phyloP scores from a whole-genome alignment of 1,284 basidiomycete species.

The Cutaneotrichosporon sp. region DNA sequence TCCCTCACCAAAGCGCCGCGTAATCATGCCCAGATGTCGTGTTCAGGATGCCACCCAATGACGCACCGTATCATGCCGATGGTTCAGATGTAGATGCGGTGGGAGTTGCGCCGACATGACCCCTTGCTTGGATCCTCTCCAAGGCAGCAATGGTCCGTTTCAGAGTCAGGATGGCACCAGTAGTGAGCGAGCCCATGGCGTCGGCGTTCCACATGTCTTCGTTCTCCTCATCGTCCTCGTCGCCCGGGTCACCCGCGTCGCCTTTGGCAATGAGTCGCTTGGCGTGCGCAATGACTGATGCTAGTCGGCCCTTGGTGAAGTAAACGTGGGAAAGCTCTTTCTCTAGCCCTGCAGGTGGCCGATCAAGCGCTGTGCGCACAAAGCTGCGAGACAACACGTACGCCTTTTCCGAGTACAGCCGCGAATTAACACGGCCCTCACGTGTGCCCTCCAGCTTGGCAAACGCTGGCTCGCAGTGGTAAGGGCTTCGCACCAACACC shows the following conservation, averaged over 20 bases:
- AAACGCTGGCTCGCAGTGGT: constrained; percentile 84
- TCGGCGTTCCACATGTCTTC: constrained; percentile 50
- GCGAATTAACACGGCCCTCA: constrained; percentile 72
- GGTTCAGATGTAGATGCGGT: neutral
- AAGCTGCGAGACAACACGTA: constrained; percentile 85
- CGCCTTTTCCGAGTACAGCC: constrained; percentile 64
- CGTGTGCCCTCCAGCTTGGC: constrained; percentile 83
- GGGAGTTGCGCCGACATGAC: neutral
- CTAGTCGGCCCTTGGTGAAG: constrained; percentile 59
- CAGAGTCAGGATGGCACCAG: constrained; percentile 73
- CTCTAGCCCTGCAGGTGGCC: constrained; percentile 65
- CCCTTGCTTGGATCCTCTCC: constrained; percentile 19
- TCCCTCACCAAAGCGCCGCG: too few relatives aligned
- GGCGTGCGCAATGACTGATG: constrained; percentile 63
- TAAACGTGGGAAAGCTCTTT: constrained; percentile 72
- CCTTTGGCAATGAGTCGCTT: constrained; percentile 59
- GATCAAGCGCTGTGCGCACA: constrained; percentile 74
- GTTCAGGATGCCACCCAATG: too few relatives aligned
- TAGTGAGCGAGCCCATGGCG: constrained; percentile 68
- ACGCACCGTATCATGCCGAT: too few relatives aligned
- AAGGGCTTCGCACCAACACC: constrained; percentile 87
- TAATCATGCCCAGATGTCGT: too few relatives aligned
- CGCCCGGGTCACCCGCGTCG: constrained; percentile 15
- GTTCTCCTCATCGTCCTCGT: constrained; percentile 46
- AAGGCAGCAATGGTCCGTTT: constrained; percentile 32